Evolutionary conservation across 345 rosid genomes (phyloP), one percentile per base, ranked within the genome.

Genomic region (Eucalyptus erythrocorys): DNA sequence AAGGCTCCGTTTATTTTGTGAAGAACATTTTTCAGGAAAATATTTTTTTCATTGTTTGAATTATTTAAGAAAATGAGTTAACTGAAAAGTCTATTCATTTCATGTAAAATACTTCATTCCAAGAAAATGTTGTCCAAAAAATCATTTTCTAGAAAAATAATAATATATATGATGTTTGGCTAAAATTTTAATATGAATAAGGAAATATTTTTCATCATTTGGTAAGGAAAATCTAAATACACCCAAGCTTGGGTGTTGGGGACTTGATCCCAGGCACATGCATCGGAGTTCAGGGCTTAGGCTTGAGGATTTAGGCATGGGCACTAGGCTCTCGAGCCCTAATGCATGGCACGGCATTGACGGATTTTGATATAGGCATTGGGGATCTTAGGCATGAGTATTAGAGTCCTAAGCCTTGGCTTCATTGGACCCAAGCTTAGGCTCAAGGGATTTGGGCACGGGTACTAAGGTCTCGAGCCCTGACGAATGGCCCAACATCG

Each of bases 371-470:
- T 55, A 4, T 0, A 55, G 6, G 61, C 61, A 55, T 55, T 55
- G 30, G 30, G 30, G 30, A 55, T 26, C 61, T 22, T 1, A 0
- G 0, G 61, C 30, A 55, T 0, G 6, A 55, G 30, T 22, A 55
- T 22, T 0, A 3, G 1, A 10, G 61, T 55, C 61, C 13, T 13
- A 55, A 24, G 30, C 57, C 26, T 51, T 51, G 57, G 26, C 57
- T 51, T 51, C 57, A 51, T 51, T 51, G 2, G 26, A 21, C 26
- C 10, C 2, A 0, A 1, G 57, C 26, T 51, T 51, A 21, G 26
- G 57, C 57, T 51, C 26, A 51, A 51, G 57, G 57, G 26, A 51
- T 51, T 51, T 51, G 57, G 26, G 57, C 26, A 51, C 0, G 0
- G 5, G 21, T 51, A 21, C 57, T 55, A 26, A 13, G 61, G 30